A percentile compares a stretch with the other conserved stretches of the same genome.
phyloP scores from a whole-genome alignment of 495 filamentous ascomycete genomes.

The Apiosordaria backusii region DNA sequence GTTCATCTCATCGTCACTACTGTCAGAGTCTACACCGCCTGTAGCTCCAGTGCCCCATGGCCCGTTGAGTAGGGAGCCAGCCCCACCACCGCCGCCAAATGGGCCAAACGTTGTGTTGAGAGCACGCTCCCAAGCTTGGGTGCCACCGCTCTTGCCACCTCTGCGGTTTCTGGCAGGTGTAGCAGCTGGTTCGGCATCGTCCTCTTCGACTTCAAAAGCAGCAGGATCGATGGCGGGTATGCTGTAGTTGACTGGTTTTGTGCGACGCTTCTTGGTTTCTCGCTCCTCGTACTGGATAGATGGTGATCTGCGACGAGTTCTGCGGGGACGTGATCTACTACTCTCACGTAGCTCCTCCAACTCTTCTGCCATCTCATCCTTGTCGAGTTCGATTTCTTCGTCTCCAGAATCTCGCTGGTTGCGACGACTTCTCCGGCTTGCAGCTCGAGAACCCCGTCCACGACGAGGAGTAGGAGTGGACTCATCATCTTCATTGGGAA shows the following conservation, averaged over 20 bases:
- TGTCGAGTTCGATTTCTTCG: constrained; percentile 61
- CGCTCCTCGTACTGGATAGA: constrained; percentile 55
- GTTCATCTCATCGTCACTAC: constrained; percentile 85
- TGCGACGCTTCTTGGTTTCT: constrained; percentile 36
- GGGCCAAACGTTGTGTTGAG: constrained; percentile 86
- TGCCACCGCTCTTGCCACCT: constrained; percentile 50
- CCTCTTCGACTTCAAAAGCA: constrained; percentile 64
- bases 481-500: constrained; percentile 37
- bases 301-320: constrained; percentile 52
- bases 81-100: constrained; percentile 78
- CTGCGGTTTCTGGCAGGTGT: constrained; percentile 67
- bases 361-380: constrained; percentile 77
- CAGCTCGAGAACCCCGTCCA: constrained; percentile 33
- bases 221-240: constrained; percentile 72
- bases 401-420: constrained; percentile 41
- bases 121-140: constrained; percentile 61
- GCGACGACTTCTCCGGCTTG: constrained; percentile 39
- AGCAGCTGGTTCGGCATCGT: constrained; percentile 54
- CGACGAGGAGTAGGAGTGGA: constrained; percentile 42
- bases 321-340: constrained; percentile 46
- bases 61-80: constrained; percentile 67
- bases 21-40: constrained; percentile 86
- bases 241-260: constrained; percentile 45
- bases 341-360: constrained; percentile 59
- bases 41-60: constrained; percentile 73